Evolutionary conservation across 2,329 filamentous ascomycete species (phyloP).

Genomic region (Pyrenophora teres): DNA sequence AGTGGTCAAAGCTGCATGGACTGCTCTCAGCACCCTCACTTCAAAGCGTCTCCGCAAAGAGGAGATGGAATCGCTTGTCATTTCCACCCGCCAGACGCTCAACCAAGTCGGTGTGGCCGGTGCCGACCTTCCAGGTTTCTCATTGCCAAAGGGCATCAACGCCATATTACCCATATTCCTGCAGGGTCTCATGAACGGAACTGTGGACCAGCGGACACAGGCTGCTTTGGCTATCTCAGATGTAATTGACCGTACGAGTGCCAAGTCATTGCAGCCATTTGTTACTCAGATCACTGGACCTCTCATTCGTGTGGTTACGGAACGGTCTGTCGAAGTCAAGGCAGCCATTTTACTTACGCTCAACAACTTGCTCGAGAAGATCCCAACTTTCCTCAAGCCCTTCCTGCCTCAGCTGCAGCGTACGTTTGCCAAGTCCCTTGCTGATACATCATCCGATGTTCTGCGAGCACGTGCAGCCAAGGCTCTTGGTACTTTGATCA

Average conservation of each 20-base stretch:
- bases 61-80: constrained; percentile 93
- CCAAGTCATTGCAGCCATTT: constrained; percentile 86
- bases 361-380: constrained; percentile 95
- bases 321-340: constrained; percentile 94
- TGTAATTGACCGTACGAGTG: constrained; percentile 88
- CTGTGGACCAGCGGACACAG: constrained; percentile 86
- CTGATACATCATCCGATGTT: constrained; percentile 88
- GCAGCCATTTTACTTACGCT: constrained; percentile 90
- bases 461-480: constrained; percentile 87
- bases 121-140: constrained; percentile 82
- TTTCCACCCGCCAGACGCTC: constrained; percentile 82
- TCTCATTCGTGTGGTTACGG: constrained; percentile 95
- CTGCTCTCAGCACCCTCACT: constrained; percentile 76
- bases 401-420: constrained; percentile 96
- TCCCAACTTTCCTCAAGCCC: constrained; percentile 90
- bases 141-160: constrained; percentile 93
- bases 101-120: constrained; percentile 88
- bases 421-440: constrained; percentile 94
- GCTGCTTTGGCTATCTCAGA: constrained; percentile 93
- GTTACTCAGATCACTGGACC: constrained; percentile 98
- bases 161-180: constrained; percentile 95
- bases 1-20: constrained; percentile 89
- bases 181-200: constrained; percentile 97
- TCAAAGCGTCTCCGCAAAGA: constrained; percentile 92
- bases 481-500: constrained; percentile 92